Percentiles rank a stretch among this genome's conserved stretches.
These are phyloP conservation scores for Chamaecrista fasciculata DNA, from an alignment of 306 rosid genomes.

Conservation along the genomic window DNA sequence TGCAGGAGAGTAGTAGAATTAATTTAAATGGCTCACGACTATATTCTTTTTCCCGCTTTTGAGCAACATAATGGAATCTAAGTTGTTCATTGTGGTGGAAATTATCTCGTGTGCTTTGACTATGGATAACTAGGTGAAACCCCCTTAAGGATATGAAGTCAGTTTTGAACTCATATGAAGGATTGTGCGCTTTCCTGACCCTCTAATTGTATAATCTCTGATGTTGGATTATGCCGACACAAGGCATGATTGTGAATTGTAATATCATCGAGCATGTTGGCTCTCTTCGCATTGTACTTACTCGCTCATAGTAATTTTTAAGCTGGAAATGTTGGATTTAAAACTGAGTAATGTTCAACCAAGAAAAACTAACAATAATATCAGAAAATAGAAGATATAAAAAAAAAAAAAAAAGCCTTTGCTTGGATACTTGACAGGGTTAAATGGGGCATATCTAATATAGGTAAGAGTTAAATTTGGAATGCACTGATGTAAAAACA, in stretches of 20 bases:
- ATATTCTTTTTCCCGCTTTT: slow-evolving; percentile 28
- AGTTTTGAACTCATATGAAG: not conserved
- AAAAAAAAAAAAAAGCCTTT: no score
- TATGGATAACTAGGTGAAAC: not conserved
- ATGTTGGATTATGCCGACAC: slow-evolving; percentile 9
- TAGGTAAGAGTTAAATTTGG: no score
- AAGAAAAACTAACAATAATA: no score
- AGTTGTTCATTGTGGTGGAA: slow-evolving; percentile 36
- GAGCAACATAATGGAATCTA: slow-evolving; percentile 20
- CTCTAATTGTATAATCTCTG: not conserved
- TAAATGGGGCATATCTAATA: no score
- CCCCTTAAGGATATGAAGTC: not conserved
- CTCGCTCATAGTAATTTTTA: not conserved
- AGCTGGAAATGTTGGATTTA: not conserved
- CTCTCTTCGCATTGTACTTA: not conserved
- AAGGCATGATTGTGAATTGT: not conserved
- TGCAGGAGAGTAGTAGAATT: slow-evolving; percentile 11
- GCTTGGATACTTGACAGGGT: no score
- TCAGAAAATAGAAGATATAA: no score
- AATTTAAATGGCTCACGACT: not conserved
- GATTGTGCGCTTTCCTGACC: not conserved
- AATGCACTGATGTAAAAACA: no score
- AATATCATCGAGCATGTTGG: not conserved
- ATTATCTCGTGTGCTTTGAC: slow-evolving; percentile 15
- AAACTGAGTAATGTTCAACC: not conserved